Conservation (phyloP, 2,329 filamentous ascomycete genomes). For the Phialemonium atrogriseum region DNA sequence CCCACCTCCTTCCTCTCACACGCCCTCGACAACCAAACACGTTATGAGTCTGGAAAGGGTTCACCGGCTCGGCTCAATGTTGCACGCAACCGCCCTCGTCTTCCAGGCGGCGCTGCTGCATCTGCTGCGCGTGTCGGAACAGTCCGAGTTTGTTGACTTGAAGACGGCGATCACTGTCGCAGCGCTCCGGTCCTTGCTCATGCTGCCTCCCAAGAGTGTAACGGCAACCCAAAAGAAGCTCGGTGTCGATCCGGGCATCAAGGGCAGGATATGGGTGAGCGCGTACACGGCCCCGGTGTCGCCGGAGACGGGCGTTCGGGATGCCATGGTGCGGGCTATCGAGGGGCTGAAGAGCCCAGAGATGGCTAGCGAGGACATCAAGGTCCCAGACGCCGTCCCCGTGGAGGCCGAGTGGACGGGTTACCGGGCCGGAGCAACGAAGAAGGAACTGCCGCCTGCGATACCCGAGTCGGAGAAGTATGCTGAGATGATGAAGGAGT, state of each 20-base stretch:
- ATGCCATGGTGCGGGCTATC: slow-evolving; percentile 50
- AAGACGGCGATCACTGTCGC: slow-evolving; percentile 64
- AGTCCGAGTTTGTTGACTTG: slow-evolving; percentile 70
- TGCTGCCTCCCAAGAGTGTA: slow-evolving; percentile 39
- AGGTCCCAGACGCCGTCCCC: slow-evolving; percentile 41
- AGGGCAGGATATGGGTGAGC: slow-evolving; percentile 75
- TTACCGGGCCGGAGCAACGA: slow-evolving; percentile 47
- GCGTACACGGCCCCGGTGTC: slow-evolving; percentile 57
- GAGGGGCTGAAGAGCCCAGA: slow-evolving; percentile 38
- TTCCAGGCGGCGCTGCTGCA: slow-evolving; percentile 56
- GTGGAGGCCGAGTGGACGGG: slow-evolving; percentile 73
- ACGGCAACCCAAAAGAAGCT: slow-evolving; percentile 55
- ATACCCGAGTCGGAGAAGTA: slow-evolving; percentile 60
- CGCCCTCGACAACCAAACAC: no score
- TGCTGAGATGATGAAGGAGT: slow-evolving; percentile 57
- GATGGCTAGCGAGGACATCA: slow-evolving; percentile 18
- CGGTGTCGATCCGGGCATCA: slow-evolving; percentile 57
- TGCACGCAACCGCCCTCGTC: slow-evolving; percentile 53
- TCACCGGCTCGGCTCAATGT: slow-evolving; percentile 21
- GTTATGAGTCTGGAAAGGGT: slow-evolving; percentile 12
- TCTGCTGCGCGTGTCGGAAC: slow-evolving; percentile 58
- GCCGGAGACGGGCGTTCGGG: slow-evolving; percentile 43
- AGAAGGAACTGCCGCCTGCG: slow-evolving; percentile 40
- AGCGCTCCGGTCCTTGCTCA: slow-evolving; percentile 59
- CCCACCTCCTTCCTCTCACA: no score